Percentiles rank a stretch among this genome's conserved stretches.
Evolutionary conservation across 23 red algal species (phyloP).

Genomic region (Chondrus crispus): DNA sequence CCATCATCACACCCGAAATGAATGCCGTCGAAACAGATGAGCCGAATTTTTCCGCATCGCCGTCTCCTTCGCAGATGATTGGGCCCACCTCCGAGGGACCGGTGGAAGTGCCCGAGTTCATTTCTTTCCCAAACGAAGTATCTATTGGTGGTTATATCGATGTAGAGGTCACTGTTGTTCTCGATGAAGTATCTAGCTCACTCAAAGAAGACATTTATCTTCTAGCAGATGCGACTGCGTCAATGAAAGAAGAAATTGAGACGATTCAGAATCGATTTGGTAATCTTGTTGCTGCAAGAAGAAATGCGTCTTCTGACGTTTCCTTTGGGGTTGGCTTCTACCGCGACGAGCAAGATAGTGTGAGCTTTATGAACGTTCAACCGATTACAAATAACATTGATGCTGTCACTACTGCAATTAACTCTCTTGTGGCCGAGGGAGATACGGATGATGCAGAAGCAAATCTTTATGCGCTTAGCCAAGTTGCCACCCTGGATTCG

Average conservation of each 20-base stretch:
- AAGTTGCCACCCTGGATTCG: neutral
- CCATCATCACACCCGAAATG: too few species aligned
- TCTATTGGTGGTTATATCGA: too few species aligned
- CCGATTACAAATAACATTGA: neutral
- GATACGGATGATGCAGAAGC: neutral
- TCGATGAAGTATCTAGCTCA: too few species aligned
- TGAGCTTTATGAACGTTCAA: neutral
- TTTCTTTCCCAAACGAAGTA: too few species aligned
- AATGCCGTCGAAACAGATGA: too few species aligned
- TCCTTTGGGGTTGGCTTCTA: conserved; percentile 33
- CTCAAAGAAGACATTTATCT: conserved; percentile 40
- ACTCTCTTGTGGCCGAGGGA: neutral
- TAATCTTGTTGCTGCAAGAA: neutral
- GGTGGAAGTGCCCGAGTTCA: too few species aligned
- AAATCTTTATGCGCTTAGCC: conserved; percentile 8
- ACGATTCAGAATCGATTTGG: neutral
- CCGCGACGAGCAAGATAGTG: neutral
- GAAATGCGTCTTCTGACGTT: neutral
- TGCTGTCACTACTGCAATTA: neutral
- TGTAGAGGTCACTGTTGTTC: too few species aligned
- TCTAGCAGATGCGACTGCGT: conserved; percentile 8
- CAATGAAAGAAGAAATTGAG: neutral
- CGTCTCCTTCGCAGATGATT: too few species aligned
- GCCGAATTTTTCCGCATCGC: too few species aligned
- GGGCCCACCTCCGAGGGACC: too few species aligned